phyloP scores from a whole-genome alignment of 805 yeast genomes.

The Hemisphaericaspora nanyangensis region DNA sequence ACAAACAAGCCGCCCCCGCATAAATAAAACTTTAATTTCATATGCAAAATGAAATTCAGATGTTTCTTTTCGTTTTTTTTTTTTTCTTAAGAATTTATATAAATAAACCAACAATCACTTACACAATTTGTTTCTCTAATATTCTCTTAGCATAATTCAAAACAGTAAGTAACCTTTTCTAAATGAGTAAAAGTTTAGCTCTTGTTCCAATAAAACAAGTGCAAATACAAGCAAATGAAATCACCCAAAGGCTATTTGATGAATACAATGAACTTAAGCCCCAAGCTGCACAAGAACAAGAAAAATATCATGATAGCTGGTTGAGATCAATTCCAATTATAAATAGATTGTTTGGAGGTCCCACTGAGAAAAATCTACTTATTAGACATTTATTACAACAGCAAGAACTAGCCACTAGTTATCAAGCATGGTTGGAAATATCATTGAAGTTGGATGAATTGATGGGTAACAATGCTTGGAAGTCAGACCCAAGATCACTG shows the following conservation, averaged over 20 bases:
- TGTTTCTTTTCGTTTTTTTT: too few relatives aligned
- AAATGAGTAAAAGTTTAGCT: too few relatives aligned
- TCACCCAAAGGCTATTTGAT: slow-evolving; percentile 11
- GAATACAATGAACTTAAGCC: slow-evolving; percentile 11
- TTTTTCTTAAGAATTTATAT: too few relatives aligned
- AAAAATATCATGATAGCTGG: neutral
- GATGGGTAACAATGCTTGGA: slow-evolving; percentile 71
- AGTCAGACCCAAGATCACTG: slow-evolving; percentile 52
- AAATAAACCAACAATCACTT: too few relatives aligned
- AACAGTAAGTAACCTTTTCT: too few relatives aligned
- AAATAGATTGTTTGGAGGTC: slow-evolving; percentile 15
- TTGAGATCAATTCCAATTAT: slow-evolving; percentile 18
- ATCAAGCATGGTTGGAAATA: slow-evolving; percentile 63
- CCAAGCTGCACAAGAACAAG: neutral
- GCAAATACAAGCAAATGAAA: too few relatives aligned
- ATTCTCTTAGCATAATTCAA: too few relatives aligned
- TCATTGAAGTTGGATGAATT: slow-evolving; percentile 63
- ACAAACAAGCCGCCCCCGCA: too few relatives aligned
- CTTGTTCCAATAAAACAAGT: too few relatives aligned
- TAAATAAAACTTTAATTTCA: too few relatives aligned
- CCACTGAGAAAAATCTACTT: slow-evolving; percentile 18
- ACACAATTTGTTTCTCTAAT: too few relatives aligned
- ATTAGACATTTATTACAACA: slow-evolving; percentile 22
- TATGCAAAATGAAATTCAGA: too few relatives aligned
- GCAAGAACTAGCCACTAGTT: slow-evolving; percentile 37